Evolutionary conservation across 352 stramenopile species (phyloP).

Genomic region (Blastocystis sp.): DNA sequence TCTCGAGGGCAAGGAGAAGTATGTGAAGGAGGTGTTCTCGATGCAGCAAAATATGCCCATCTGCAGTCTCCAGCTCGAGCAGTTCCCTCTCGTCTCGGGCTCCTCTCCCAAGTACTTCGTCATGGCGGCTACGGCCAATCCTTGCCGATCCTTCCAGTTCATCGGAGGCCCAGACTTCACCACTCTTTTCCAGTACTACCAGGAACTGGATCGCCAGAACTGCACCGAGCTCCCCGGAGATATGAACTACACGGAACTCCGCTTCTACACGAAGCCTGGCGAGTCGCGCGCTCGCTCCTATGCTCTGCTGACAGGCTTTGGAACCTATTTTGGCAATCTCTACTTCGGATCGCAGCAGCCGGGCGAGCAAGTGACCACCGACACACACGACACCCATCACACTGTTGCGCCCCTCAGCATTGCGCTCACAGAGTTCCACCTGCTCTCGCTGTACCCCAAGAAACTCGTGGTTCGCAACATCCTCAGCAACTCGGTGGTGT

Average conservation of each 20-base stretch:
- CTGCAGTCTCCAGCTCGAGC: constrained; percentile 57
- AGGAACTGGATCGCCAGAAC: constrained; percentile 72
- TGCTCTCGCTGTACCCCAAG: constrained; percentile 74
- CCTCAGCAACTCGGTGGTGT: constrained; percentile 75
- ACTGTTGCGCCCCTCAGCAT: constrained; percentile 74
- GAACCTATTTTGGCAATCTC: constrained; percentile 81
- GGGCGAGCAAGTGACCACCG: constrained; percentile 62
- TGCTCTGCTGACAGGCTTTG: constrained; percentile 78
- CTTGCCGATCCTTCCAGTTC: constrained; percentile 83
- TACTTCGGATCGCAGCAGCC: constrained; percentile 65
- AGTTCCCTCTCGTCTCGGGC: not conserved
- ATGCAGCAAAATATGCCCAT: constrained; percentile 69
- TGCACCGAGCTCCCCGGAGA: constrained; percentile 82
- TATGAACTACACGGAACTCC: constrained; percentile 73
- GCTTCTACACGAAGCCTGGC: constrained; percentile 73
- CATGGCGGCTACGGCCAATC: constrained; percentile 66
- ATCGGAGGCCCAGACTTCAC: constrained; percentile 75
- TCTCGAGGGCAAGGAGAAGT: constrained; percentile 77
- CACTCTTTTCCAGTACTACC: constrained; percentile 76
- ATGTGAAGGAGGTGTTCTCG: constrained; percentile 78
- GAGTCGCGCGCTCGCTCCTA: constrained; percentile 77
- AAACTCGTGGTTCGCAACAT: constrained; percentile 76
- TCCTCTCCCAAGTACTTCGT: constrained; percentile 61
- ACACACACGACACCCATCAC: constrained; percentile 67
- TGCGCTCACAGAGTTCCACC: constrained; percentile 81